A percentile compares a stretch with the other conserved stretches of the same genome.
These are phyloP conservation scores for Trichosporon sp. DNA, from an alignment of 1,284 basidiomycete species.

Conservation along the genomic window DNA sequence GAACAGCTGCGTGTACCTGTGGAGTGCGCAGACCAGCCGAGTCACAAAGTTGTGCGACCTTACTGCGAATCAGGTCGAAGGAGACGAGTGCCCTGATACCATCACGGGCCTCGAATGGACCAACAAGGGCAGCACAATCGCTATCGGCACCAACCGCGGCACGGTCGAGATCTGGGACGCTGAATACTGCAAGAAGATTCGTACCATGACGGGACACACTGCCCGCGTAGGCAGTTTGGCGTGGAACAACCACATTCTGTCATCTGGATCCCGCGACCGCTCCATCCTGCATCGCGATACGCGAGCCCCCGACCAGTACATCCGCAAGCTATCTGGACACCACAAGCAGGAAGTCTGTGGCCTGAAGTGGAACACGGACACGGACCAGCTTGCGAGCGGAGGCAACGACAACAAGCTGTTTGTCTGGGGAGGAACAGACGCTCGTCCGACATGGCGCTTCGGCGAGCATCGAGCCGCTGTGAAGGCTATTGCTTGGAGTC, in stretches of 20 bases:
- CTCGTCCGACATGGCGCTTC: conserved; percentile 81
- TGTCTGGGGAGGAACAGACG: conserved; percentile 74
- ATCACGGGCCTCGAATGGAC: conserved; percentile 89
- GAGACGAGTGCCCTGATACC: conserved; percentile 53
- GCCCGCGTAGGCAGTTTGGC: conserved; percentile 88
- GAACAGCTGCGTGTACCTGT: conserved; percentile 87
- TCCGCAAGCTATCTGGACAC: conserved; percentile 65
- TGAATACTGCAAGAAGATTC: conserved; percentile 65
- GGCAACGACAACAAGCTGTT: conserved; percentile 99
- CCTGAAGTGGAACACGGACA: conserved; percentile 75
- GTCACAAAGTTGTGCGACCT: conserved; percentile 91
- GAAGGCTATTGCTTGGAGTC: conserved; percentile 97
- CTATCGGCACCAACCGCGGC: conserved; percentile 84
- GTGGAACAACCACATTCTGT: conserved; percentile 85
- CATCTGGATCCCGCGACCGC: conserved; percentile 86
- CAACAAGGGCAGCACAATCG: conserved; percentile 80
- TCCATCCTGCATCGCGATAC: conserved; percentile 89
- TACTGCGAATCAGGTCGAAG: conserved; percentile 30
- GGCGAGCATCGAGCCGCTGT: conserved; percentile 95
- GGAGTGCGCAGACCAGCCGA: conserved; percentile 88
- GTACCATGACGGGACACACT: conserved; percentile 76
- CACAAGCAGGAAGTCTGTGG: conserved; percentile 97
- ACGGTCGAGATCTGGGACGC: conserved; percentile 92
- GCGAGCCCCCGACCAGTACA: conserved; percentile 63
- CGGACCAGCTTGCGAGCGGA: conserved; percentile 79